These are phyloP conservation scores for Penicillium brasilianum DNA, from an alignment of 2,329 filamentous ascomycete genomes.

Conservation along the genomic window DNA sequence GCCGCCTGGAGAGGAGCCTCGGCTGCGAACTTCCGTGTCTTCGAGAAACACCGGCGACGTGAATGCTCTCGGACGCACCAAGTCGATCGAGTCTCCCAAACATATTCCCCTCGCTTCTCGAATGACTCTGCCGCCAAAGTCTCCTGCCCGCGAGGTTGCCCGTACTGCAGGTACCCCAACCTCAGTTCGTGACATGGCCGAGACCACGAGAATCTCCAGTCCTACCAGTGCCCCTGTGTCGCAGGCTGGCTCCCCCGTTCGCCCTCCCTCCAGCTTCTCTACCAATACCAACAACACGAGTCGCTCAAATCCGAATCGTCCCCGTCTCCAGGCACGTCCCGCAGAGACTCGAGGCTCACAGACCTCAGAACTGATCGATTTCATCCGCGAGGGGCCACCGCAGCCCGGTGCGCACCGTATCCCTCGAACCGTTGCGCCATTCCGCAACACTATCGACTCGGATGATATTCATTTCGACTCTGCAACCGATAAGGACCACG, in stretches of 20 bases:
- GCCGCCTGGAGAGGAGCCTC: conserved; percentile 35
- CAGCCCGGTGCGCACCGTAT: conserved; percentile 70
- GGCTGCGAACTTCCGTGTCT: conserved; percentile 29
- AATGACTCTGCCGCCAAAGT: conserved; percentile 28
- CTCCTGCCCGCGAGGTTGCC: conserved; percentile 24
- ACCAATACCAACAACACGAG: conserved; percentile 18
- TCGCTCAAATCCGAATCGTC: conserved; percentile 36
- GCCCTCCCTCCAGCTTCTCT: conserved; percentile 23
- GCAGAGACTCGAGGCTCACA: conserved; percentile 67
- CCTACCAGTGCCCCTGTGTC: conserved; percentile 50
- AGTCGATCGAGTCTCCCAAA: conserved; percentile 32
- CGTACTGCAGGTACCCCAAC: conserved; percentile 51
- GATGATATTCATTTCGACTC: conserved; percentile 64
- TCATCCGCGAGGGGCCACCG: conserved; percentile 86
- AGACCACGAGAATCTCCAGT: conserved; percentile 86
- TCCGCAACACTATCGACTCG: conserved; percentile 83
- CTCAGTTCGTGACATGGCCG: conserved; percentile 80
- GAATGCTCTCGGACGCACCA: conserved; percentile 27
- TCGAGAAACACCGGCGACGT: conserved; percentile 25
- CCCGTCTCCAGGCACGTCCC: conserved; percentile 72
- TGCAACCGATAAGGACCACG: conserved; percentile 36
- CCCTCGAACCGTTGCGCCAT: conserved; percentile 81
- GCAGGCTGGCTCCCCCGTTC: conserved; percentile 14
- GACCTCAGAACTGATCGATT: conserved; percentile 90
- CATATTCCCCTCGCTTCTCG: conserved; percentile 31